Conservation (phyloP, 495 filamentous ascomycete genomes). For the Chaetomium cochliodes region DNA sequence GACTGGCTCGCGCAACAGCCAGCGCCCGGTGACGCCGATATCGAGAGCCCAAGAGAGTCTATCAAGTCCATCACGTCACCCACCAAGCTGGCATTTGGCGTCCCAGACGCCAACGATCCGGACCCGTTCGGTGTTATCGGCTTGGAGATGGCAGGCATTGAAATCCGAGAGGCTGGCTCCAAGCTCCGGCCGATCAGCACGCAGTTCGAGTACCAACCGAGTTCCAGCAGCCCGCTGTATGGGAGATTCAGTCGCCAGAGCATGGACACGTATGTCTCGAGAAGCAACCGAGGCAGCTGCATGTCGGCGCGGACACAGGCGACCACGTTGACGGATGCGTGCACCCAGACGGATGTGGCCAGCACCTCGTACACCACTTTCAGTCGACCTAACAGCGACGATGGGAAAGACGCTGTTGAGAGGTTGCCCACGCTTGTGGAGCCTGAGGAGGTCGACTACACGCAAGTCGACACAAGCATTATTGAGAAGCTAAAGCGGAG, state of each 20-base stretch:
- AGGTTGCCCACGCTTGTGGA: slow-evolving; percentile 42
- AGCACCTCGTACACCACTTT: slow-evolving; percentile 50
- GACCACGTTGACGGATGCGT: slow-evolving; percentile 59
- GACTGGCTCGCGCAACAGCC: slow-evolving; percentile 53
- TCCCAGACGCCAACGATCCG: slow-evolving; percentile 74
- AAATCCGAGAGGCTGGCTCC: slow-evolving; percentile 82
- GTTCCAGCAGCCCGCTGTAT: slow-evolving; percentile 73
- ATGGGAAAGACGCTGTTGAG: slow-evolving; percentile 42
- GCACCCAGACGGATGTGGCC: slow-evolving; percentile 54
- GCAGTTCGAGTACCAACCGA: slow-evolving; percentile 77
- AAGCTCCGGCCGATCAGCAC: slow-evolving; percentile 65
- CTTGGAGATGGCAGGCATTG: slow-evolving; percentile 76
- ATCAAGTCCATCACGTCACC: slow-evolving; percentile 28
- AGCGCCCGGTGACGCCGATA: slow-evolving; percentile 69
- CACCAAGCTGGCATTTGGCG: slow-evolving; percentile 58
- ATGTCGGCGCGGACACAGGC: slow-evolving; percentile 56
- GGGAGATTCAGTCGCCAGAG: slow-evolving; percentile 65
- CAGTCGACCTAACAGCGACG: slow-evolving; percentile 50
- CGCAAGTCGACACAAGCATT: slow-evolving; percentile 51
- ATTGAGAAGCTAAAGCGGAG: slow-evolving; percentile 37
- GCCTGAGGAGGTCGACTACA: slow-evolving; percentile 54
- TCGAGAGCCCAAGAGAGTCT: slow-evolving; percentile 48
- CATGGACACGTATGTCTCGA: slow-evolving; percentile 57
- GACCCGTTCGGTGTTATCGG: slow-evolving; percentile 88
- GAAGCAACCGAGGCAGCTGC: slow-evolving; percentile 66